Conservation (phyloP, 2,329 filamentous ascomycete species). For the Cylindrodendrum hubeiense region DNA sequence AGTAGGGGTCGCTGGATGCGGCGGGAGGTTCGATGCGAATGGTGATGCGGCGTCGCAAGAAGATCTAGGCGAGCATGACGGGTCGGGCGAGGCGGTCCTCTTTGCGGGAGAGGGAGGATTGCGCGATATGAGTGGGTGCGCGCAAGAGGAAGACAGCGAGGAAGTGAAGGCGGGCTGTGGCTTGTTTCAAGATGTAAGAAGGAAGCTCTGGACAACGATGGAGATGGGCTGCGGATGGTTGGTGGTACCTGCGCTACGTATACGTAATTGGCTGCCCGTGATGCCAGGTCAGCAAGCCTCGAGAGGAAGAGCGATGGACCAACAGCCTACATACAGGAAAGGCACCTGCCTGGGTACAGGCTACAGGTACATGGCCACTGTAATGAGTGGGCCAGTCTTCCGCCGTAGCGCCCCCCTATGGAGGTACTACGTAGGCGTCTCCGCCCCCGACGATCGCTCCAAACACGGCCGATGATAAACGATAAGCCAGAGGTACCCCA, state of each 20-base stretch:
- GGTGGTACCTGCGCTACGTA: constrained; percentile 28
- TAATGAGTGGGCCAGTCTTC: not conserved
- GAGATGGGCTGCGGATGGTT: constrained; percentile 6
- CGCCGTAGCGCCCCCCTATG: not conserved
- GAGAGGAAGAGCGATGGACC: constrained; percentile 17
- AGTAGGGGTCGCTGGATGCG: constrained; percentile 1
- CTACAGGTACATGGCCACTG: not conserved
- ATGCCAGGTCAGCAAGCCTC: constrained; percentile 43
- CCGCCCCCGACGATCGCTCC: constrained; percentile 1
- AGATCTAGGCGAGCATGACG: constrained; percentile 24
- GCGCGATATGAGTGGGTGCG: not conserved
- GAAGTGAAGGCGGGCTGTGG: not conserved
- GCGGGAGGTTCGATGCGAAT: constrained; percentile 4
- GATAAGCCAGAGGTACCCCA: constrained; percentile 6
- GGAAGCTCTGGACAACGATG: constrained; percentile 16
- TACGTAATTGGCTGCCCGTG: constrained; percentile 45
- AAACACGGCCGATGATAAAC: constrained; percentile 17
- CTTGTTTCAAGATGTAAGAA: constrained; percentile 24
- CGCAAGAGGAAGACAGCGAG: constrained; percentile 1
- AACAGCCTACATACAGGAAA: not conserved
- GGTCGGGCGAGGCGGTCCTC: not conserved
- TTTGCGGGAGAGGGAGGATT: not conserved
- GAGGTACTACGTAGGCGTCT: not conserved
- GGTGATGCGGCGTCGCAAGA: constrained; percentile 20
- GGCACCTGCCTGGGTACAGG: too few relatives aligned